These are phyloP conservation scores for Selaginella tamariscina DNA, from an alignment of 75 land plant genomes.

Conservation along the genomic window DNA sequence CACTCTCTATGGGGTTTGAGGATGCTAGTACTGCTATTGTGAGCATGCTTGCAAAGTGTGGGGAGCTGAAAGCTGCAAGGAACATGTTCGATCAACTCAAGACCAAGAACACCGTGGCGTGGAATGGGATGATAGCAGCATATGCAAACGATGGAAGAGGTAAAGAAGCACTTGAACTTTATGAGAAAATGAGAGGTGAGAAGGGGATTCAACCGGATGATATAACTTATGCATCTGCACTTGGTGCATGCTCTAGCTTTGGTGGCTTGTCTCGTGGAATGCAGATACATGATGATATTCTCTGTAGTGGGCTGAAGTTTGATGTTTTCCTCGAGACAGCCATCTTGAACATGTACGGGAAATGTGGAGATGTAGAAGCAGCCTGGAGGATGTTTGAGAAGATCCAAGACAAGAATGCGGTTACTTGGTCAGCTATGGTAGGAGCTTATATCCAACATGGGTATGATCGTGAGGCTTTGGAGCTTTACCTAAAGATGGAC, in stretches of 20 bases:
- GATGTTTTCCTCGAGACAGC: constrained; percentile 31
- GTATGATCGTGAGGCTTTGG: not conserved
- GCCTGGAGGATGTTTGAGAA: constrained; percentile 31
- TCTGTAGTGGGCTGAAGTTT: constrained; percentile 21
- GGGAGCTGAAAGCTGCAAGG: not conserved
- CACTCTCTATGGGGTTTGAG: not conserved
- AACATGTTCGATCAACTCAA: not conserved
- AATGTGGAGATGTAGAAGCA: constrained; percentile 30
- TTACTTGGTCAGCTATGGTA: not conserved
- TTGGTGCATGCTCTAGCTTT: constrained; percentile 35
- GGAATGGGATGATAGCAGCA: constrained; percentile 29
- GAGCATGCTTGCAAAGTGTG: not conserved
- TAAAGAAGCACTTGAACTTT: constrained; percentile 30
- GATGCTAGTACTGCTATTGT: not conserved
- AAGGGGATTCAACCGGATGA: constrained; percentile 27
- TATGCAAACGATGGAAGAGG: constrained; percentile 46
- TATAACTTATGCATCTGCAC: constrained; percentile 34
- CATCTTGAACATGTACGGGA: constrained; percentile 49
- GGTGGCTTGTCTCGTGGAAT: constrained; percentile 25
- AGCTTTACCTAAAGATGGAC: not conserved
- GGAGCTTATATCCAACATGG: not conserved
- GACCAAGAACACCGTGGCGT: not conserved
- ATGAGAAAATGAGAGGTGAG: constrained; percentile 22
- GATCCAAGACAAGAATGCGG: not conserved
- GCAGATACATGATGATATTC: constrained; percentile 31